Evolutionary conservation across 805 yeast species (phyloP).

Genomic region (Metschnikowia picachoensis): DNA sequence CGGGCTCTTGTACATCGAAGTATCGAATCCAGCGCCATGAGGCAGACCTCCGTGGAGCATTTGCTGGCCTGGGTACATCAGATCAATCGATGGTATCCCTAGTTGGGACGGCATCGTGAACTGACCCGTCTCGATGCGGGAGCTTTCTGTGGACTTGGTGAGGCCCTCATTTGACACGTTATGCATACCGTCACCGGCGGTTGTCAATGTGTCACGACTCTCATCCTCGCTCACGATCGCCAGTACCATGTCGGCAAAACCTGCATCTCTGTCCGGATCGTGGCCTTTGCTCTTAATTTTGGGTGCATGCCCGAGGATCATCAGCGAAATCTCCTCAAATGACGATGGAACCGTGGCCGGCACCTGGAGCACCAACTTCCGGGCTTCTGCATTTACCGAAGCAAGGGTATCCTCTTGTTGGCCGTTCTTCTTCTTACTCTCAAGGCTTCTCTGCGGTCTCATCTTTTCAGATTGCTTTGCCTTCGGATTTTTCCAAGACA

Average conservation of each 20-base stretch:
- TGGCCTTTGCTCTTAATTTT: conserved; percentile 8
- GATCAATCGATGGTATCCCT: not conserved
- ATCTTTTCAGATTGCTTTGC: not conserved
- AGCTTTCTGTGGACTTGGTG: conserved; percentile 9
- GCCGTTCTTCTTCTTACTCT: not conserved
- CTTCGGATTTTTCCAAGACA: conserved; percentile 3
- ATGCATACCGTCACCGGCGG: conserved; percentile 3
- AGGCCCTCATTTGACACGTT: conserved; percentile 3
- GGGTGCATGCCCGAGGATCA: conserved; percentile 33
- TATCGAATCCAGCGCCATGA: not conserved
- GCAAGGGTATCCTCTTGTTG: not conserved
- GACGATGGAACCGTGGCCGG: conserved; percentile 20
- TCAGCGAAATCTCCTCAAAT: conserved; percentile 36
- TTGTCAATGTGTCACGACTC: conserved; percentile 5
- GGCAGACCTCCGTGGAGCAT: not conserved
- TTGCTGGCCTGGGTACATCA: not conserved
- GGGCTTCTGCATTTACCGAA: not conserved
- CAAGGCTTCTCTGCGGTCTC: not conserved
- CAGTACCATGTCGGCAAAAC: conserved; percentile 16
- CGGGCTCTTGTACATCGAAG: not conserved
- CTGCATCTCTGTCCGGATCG: conserved; percentile 9
- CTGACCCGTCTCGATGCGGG: conserved; percentile 1
- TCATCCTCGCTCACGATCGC: conserved; percentile 15
- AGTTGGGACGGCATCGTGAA: not conserved
- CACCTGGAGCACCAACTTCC: not conserved